Conservation (phyloP, 768 basidiomycete genomes). For the Termitomyces sp. region DNA sequence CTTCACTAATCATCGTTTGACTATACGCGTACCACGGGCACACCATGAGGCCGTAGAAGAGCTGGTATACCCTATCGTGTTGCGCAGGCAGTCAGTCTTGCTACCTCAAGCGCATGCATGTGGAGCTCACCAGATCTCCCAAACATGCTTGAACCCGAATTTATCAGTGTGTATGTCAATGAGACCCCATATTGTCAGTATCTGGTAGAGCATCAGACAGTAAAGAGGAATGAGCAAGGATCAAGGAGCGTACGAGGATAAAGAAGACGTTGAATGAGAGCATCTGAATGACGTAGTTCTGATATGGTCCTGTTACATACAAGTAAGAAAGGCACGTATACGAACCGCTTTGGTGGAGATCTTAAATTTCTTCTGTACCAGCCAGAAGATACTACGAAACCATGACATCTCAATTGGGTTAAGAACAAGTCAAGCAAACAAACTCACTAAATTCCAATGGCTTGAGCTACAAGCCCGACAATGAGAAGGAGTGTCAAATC, state of each 20-base stretch:
- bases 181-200: slow-evolving; percentile 71
- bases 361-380: slow-evolving; percentile 61
- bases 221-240: background rate
- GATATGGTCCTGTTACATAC: background rate
- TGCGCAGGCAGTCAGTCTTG: too few species aligned
- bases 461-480: slow-evolving; percentile 64
- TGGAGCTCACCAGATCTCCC: slow-evolving; percentile 50
- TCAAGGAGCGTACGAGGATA: slow-evolving; percentile 48
- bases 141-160: slow-evolving; percentile 79
- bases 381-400: slow-evolving; percentile 53
- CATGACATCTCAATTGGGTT: background rate
- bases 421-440: background rate
- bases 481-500: slow-evolving; percentile 64
- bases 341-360: slow-evolving; percentile 62
- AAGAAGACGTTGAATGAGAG: slow-evolving; percentile 66
- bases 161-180: slow-evolving; percentile 70
- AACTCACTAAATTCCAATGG: slow-evolving; percentile 63
- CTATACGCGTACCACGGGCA: too few species aligned
- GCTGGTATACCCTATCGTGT: too few species aligned
- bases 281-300: slow-evolving; percentile 42
- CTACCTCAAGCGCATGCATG: too few species aligned
- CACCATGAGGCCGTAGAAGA: too few species aligned
- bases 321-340: background rate
- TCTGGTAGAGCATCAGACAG: slow-evolving; percentile 25
- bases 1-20: too few species aligned